Evolutionary conservation across 495 filamentous ascomycete species (phyloP).

Genomic region (Staphylotrichum tortipilum): DNA sequence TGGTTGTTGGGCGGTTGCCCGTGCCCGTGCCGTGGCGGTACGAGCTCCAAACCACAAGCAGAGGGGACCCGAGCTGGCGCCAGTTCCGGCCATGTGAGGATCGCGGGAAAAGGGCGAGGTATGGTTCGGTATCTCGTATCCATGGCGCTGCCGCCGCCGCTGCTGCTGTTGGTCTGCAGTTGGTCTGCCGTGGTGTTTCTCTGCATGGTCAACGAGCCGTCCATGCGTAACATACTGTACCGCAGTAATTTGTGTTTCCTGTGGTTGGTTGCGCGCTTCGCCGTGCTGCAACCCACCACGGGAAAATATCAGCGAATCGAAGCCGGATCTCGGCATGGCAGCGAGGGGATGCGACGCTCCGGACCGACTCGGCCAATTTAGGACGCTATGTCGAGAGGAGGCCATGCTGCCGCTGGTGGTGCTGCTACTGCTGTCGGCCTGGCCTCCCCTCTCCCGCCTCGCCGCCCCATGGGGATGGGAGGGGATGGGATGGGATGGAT

Average conservation of each 20-base stretch:
- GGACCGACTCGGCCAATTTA: slow-evolving; percentile 29
- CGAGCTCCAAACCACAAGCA: too few relatives aligned
- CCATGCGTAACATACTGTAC: background rate
- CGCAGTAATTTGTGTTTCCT: background rate
- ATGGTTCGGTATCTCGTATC: background rate
- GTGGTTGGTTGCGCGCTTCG: background rate
- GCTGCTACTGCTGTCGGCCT: background rate
- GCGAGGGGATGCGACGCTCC: slow-evolving; percentile 16
- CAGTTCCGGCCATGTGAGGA: background rate
- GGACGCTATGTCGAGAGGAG: background rate
- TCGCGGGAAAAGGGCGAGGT: background rate
- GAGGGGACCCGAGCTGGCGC: too few relatives aligned
- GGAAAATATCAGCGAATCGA: slow-evolving; percentile 12
- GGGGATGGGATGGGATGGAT: too few relatives aligned
- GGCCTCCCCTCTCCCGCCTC: background rate
- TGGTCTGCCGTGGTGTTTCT: too few relatives aligned
- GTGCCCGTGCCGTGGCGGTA: too few relatives aligned
- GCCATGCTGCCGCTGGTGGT: background rate
- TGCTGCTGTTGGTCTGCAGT: too few relatives aligned
- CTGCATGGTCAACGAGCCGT: too few relatives aligned
- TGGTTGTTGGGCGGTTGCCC: too few relatives aligned
- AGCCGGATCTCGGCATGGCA: slow-evolving; percentile 8
- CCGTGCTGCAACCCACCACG: slow-evolving; percentile 3
- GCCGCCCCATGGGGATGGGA: background rate
- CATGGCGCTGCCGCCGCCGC: too few relatives aligned